Percentiles rank a stretch among this genome's conserved stretches.
Conservation (phyloP, 441 rosid genomes). For the Lagerstroemia fauriei region DNA sequence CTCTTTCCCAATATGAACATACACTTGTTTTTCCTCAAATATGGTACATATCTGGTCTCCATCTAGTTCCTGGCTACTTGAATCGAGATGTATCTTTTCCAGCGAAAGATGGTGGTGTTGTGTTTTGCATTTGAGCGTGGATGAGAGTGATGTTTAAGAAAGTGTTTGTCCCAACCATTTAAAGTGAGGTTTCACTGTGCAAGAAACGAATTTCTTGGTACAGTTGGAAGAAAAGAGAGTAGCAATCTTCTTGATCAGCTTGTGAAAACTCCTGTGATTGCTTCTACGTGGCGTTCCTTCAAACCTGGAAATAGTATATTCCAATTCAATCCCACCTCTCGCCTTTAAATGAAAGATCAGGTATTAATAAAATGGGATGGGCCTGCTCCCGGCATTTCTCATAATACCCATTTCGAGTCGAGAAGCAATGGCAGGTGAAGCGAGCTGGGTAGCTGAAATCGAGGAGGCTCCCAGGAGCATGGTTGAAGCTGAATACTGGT, state of each 20-base stretch:
- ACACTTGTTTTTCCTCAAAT: too few relatives aligned
- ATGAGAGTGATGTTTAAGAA: neutral
- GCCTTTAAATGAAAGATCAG: neutral
- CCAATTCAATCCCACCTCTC: neutral
- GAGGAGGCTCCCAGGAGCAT: slow-evolving; percentile 14
- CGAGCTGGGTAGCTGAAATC: slow-evolving; percentile 29
- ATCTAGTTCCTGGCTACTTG: neutral
- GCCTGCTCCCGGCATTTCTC: neutral
- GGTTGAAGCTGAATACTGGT: neutral
- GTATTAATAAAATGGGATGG: neutral
- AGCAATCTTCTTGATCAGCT: neutral
- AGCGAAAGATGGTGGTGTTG: too few relatives aligned
- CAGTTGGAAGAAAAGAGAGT: neutral
- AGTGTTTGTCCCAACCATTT: too few relatives aligned
- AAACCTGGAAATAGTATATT: neutral
- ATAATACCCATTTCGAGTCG: neutral
- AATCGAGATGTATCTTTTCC: too few relatives aligned
- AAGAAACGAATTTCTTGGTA: neutral
- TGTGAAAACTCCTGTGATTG: neutral
- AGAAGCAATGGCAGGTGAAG: slow-evolving; percentile 18
- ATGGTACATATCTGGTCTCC: too few relatives aligned
- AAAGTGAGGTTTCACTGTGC: neutral
- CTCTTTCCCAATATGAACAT: too few relatives aligned
- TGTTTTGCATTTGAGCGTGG: neutral
- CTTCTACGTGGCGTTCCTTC: neutral